phyloP scores from a whole-genome alignment of 331 rosid genomes.

The Pyrus hybrid region DNA sequence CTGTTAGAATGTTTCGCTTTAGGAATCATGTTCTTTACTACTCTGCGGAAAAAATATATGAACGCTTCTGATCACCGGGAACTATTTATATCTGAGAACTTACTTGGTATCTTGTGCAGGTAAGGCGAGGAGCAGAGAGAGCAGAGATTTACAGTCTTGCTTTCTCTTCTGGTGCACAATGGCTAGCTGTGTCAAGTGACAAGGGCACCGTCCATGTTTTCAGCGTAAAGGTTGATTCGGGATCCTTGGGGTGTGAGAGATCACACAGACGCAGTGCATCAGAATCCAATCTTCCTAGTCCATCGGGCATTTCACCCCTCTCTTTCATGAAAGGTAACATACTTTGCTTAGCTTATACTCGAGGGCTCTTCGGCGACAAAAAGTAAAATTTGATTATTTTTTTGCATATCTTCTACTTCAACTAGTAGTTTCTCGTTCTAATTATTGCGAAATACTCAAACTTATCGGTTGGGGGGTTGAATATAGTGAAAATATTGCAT shows the following conservation, averaged over 20 bases:
- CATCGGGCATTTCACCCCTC: slow-evolving; percentile 37
- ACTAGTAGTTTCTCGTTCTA: too few species aligned
- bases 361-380: neutral
- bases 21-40: neutral
- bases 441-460: too few species aligned
- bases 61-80: neutral
- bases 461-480: too few species aligned
- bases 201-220: slow-evolving; percentile 79
- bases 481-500: neutral
- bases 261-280: slow-evolving; percentile 8
- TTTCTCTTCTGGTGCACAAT: slow-evolving; percentile 60
- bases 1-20: neutral
- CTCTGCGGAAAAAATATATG: neutral
- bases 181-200: slow-evolving; percentile 81
- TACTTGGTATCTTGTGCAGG: slow-evolving; percentile 29
- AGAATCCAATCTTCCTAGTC: slow-evolving; percentile 33
- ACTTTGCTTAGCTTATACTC: neutral
- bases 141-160: slow-evolving; percentile 79
- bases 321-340: slow-evolving; percentile 59
- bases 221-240: slow-evolving; percentile 53
- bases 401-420: too few species aligned
- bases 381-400: too few species aligned
- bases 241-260: slow-evolving; percentile 33
- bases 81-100: neutral
- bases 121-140: slow-evolving; percentile 73